phyloP scores from a whole-genome alignment of 1,139 yeast species.

The Candida frijolesensis region DNA sequence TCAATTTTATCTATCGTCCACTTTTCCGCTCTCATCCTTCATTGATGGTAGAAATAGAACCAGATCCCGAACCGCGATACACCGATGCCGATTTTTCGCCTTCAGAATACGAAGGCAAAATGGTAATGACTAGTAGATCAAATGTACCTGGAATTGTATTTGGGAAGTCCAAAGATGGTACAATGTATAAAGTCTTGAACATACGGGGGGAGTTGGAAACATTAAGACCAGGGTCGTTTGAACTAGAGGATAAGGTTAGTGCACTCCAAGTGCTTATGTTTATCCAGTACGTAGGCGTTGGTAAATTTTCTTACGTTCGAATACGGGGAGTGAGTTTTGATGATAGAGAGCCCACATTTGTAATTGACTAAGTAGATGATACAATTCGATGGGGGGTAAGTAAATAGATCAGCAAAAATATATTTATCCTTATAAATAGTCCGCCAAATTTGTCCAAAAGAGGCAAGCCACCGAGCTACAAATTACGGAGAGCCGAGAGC shows the following conservation, averaged over 20 bases:
- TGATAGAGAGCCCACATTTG: background rate
- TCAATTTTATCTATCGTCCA: background rate
- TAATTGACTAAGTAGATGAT: background rate
- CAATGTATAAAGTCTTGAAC: background rate
- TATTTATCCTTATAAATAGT: too few relatives aligned
- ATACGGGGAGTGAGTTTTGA: slow-evolving; percentile 1
- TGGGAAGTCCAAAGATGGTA: background rate
- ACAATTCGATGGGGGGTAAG: too few relatives aligned
- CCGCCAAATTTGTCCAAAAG: too few relatives aligned
- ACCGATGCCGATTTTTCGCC: background rate
- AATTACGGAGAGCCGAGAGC: too few relatives aligned
- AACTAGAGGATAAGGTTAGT: background rate
- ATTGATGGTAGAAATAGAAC: background rate
- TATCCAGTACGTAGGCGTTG: slow-evolving; percentile 5
- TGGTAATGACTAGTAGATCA: slow-evolving; percentile 8
- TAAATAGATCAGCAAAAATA: too few relatives aligned
- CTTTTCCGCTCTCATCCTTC: background rate
- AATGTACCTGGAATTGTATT: slow-evolving; percentile 1
- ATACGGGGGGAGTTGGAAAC: slow-evolving; percentile 1
- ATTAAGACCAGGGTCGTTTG: background rate
- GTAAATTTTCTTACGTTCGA: background rate
- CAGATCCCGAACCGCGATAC: background rate
- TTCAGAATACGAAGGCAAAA: slow-evolving; percentile 1
- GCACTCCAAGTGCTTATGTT: background rate
- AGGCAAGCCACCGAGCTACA: too few relatives aligned